Evolutionary conservation across 805 yeast species (phyloP).

Genomic region (Vanderwaltozyma verrucispora): DNA sequence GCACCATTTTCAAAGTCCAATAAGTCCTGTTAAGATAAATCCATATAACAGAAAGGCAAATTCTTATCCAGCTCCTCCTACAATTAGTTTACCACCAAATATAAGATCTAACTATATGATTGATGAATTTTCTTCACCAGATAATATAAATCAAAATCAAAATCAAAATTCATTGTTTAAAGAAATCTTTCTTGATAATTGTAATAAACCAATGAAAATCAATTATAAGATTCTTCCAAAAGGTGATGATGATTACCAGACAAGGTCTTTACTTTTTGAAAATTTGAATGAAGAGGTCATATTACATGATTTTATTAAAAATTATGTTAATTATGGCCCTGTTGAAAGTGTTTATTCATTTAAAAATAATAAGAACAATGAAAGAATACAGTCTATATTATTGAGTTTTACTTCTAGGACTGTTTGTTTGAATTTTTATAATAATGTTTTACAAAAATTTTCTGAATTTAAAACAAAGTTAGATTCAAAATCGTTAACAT

Average conservation of each 20-base stretch:
- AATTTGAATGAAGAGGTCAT: constrained; percentile 16
- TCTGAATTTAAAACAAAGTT: constrained; percentile 29
- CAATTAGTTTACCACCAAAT: background rate
- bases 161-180: background rate
- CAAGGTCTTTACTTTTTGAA: constrained; percentile 24
- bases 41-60: background rate
- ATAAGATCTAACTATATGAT: too few relatives aligned
- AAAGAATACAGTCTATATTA: constrained; percentile 19
- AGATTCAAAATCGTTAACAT: constrained; percentile 30
- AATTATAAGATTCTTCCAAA: constrained; percentile 21
- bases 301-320: constrained; percentile 25
- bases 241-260: constrained; percentile 26
- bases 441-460: constrained; percentile 29
- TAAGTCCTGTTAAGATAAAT: background rate
- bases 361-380: constrained; percentile 28
- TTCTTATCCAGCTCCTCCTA: constrained; percentile 1
- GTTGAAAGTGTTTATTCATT: constrained; percentile 45
- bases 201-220: constrained; percentile 12
- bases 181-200: background rate
- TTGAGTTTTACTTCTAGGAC: constrained; percentile 27
- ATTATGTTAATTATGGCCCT: constrained; percentile 46
- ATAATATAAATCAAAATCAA: background rate
- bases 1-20: background rate
- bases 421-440: constrained; percentile 30
- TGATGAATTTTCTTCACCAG: too few relatives aligned